These are phyloP conservation scores for Scedosporium dehoogii DNA, from an alignment of 2,329 filamentous ascomycete genomes.

Conservation along the genomic window DNA sequence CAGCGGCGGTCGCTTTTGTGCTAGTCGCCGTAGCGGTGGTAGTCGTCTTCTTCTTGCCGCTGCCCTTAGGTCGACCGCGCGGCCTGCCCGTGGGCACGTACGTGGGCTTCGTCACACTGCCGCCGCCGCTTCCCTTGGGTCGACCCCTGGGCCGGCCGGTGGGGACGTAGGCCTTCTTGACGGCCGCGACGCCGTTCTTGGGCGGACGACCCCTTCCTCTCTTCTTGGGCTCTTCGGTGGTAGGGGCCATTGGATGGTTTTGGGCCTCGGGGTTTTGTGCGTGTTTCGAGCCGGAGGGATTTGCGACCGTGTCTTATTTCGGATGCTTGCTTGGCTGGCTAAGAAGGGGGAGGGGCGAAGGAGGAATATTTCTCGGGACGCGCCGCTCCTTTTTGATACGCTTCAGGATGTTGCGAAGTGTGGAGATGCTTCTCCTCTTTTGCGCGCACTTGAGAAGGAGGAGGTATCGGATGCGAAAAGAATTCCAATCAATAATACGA, in stretches of 20 bases:
- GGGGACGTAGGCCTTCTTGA: conserved; percentile 23
- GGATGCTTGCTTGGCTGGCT: too few relatives aligned
- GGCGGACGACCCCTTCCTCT: conserved; percentile 4
- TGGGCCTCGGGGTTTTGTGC: neutral
- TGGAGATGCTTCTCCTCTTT: too few relatives aligned
- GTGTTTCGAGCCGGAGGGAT: too few relatives aligned
- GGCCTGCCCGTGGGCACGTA: conserved; percentile 32
- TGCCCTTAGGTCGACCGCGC: conserved; percentile 37
- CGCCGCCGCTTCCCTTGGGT: conserved; percentile 25
- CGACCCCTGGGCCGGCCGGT: conserved; percentile 33
- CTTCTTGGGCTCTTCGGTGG: conserved; percentile 18
- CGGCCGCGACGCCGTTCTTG: conserved; percentile 15
- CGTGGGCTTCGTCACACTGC: conserved; percentile 17
- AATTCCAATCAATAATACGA: too few relatives aligned
- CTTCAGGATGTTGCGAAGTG: too few relatives aligned
- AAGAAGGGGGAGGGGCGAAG: too few relatives aligned
- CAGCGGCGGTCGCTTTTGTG: neutral
- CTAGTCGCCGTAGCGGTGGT: neutral
- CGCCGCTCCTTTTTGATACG: too few relatives aligned
- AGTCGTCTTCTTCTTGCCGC: conserved; percentile 17
- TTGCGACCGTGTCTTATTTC: too few relatives aligned
- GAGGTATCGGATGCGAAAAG: too few relatives aligned
- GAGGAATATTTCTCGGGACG: neutral
- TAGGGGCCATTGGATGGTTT: conserved; percentile 10
- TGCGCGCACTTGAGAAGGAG: too few relatives aligned